Evolutionary conservation across 2,329 filamentous ascomycete genomes (phyloP).

Genomic region (Periconia sp.): DNA sequence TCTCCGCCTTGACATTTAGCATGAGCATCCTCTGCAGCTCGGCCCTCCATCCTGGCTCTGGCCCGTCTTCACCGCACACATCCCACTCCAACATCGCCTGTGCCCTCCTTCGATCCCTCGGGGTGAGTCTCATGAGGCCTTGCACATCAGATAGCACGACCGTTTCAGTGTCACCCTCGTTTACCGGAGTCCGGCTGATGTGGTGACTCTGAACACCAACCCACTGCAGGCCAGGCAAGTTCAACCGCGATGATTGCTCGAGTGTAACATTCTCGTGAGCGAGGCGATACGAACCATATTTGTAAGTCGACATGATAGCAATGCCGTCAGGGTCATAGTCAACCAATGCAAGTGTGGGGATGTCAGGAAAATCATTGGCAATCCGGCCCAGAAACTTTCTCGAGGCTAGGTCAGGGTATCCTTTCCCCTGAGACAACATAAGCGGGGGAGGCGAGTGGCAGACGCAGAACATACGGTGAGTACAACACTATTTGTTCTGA

Average conservation of each 20-base stretch:
- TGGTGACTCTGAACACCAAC: constrained; percentile 62
- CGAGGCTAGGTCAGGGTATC: constrained; percentile 78
- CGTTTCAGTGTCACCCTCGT: constrained; percentile 18
- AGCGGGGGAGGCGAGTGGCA: constrained; percentile 6
- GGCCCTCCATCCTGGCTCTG: constrained; percentile 50
- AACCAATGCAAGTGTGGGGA: constrained; percentile 67
- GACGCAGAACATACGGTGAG: constrained; percentile 62
- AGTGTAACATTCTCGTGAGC: constrained; percentile 63
- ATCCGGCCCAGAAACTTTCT: constrained; percentile 64
- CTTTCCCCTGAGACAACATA: constrained; percentile 68
- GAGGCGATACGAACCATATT: constrained; percentile 68
- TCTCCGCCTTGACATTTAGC: constrained; percentile 77
- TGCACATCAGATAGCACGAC: constrained; percentile 32
- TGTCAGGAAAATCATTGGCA: constrained; percentile 43
- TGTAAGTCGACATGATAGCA: constrained; percentile 76
- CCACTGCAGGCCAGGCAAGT: constrained; percentile 64
- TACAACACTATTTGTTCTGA: constrained; percentile 65
- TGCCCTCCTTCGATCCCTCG: constrained; percentile 65
- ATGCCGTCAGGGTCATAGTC: constrained; percentile 82
- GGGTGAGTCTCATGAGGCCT: constrained; percentile 58
- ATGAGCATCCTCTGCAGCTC: constrained; percentile 77
- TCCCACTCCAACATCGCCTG: constrained; percentile 57
- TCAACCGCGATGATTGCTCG: constrained; percentile 32
- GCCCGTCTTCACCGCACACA: constrained; percentile 35
- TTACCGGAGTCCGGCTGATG: constrained; percentile 23